These are phyloP conservation scores for Aspergillus novoparasiticus DNA, from an alignment of 2,329 filamentous ascomycete genomes.

Conservation along the genomic window DNA sequence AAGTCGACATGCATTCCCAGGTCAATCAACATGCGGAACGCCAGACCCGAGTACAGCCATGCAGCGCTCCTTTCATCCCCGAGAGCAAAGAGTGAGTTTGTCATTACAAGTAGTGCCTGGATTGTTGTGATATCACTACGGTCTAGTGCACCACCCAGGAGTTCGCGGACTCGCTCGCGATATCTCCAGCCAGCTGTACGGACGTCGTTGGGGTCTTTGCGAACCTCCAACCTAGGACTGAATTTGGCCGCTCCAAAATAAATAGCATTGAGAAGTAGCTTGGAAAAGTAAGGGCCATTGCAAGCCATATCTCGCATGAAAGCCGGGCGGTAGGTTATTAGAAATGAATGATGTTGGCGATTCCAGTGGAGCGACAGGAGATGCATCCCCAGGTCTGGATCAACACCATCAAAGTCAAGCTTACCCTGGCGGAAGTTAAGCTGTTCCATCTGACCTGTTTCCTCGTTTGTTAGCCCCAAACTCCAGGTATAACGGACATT, in stretches of 20 bases:
- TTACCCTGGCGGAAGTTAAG: neutral
- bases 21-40: conserved; percentile 57
- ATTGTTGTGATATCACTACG: conserved; percentile 57
- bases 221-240: conserved; percentile 49
- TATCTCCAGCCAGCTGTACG: conserved; percentile 54
- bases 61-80: conserved; percentile 55
- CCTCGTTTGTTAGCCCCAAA: too few species aligned
- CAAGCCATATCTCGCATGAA: conserved; percentile 19
- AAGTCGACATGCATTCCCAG: conserved; percentile 52
- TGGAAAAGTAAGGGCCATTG: conserved; percentile 54
- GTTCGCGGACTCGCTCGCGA: conserved; percentile 48
- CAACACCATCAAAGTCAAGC: conserved; percentile 13
- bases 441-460: neutral
- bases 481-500: too few species aligned
- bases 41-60: conserved; percentile 57
- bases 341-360: conserved; percentile 8
- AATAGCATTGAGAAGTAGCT: conserved; percentile 52
- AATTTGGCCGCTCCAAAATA: conserved; percentile 49
- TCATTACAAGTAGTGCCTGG: conserved; percentile 56
- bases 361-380: conserved; percentile 6
- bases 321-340: conserved; percentile 2
- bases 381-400: conserved; percentile 1
- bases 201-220: conserved; percentile 49
- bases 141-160: conserved; percentile 52
- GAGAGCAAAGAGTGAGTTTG: conserved; percentile 53